Evolutionary conservation across 345 rosid genomes (phyloP).

Genomic region (Gossypium longicalyx): DNA sequence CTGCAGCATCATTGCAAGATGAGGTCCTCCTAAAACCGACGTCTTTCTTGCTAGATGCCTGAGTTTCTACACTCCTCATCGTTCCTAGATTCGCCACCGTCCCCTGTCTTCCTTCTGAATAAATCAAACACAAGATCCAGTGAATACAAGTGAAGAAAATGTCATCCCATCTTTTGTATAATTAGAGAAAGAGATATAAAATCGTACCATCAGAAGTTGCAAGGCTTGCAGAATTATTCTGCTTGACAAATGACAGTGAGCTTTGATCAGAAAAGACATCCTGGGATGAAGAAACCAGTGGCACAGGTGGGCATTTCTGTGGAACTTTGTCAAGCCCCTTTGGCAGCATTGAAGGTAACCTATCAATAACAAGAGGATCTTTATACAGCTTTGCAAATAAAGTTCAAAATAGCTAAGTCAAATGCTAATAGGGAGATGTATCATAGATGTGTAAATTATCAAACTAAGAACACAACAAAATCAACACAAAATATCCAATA

Average conservation of each 20-base stretch:
- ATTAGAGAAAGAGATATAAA: not conserved
- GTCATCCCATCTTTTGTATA: not conserved
- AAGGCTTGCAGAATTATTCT: conserved; percentile 29
- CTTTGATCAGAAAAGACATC: conserved; percentile 42
- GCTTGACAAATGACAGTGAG: conserved; percentile 34
- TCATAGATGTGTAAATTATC: not conserved
- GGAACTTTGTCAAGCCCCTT: conserved; percentile 43
- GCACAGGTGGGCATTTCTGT: conserved; percentile 36
- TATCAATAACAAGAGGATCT: conserved; percentile 10
- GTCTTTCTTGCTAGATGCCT: conserved; percentile 43
- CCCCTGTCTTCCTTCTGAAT: conserved; percentile 32
- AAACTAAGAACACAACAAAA: not conserved
- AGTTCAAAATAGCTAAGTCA: not conserved
- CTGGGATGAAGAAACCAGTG: conserved; percentile 42
- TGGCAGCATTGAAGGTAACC: conserved; percentile 30
- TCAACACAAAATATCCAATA: not conserved
- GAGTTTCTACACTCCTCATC: conserved; percentile 16
- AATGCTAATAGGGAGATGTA: not conserved
- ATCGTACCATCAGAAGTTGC: conserved; percentile 40
- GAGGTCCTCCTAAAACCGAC: conserved; percentile 38
- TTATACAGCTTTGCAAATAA: not conserved
- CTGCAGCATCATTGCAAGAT: conserved; percentile 43
- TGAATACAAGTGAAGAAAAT: not conserved
- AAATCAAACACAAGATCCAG: not conserved
- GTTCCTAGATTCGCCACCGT: conserved; percentile 21